These are phyloP conservation scores for Agarophyton chilense DNA, from an alignment of 23 red algal genomes.

Conservation along the genomic window DNA sequence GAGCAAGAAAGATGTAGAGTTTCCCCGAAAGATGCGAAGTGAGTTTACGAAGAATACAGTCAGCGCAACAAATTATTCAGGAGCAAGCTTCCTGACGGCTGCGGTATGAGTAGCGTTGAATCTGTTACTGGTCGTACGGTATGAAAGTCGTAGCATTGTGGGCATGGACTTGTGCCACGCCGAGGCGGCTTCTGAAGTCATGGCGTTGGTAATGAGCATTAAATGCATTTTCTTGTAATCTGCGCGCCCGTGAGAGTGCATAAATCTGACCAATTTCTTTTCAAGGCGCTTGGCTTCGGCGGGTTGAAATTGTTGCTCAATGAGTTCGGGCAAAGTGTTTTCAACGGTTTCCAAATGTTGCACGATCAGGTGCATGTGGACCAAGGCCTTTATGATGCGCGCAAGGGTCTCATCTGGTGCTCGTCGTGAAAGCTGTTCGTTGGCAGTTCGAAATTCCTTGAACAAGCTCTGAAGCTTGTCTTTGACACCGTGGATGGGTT, in stretches of 20 bases:
- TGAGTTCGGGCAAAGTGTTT: constrained; percentile 29
- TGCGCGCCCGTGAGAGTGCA: constrained; percentile 20
- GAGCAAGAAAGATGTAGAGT: background rate
- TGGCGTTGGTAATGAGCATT: constrained; percentile 42
- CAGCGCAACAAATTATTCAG: constrained; percentile 11
- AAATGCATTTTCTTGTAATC: constrained; percentile 61
- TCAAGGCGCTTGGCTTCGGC: constrained; percentile 30
- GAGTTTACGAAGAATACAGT: background rate
- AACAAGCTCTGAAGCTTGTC: constrained; percentile 18
- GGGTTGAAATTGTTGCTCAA: constrained; percentile 28
- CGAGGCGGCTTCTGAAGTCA: constrained; percentile 46
- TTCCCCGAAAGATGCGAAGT: background rate
- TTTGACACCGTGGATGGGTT: background rate
- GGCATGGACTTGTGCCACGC: constrained; percentile 45
- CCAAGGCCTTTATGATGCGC: constrained; percentile 59
- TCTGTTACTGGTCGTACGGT: constrained; percentile 17
- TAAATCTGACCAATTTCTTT: constrained; percentile 53
- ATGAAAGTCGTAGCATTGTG: constrained; percentile 47
- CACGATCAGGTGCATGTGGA: constrained; percentile 43
- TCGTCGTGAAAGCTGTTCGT: constrained; percentile 47
- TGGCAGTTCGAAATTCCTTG: constrained; percentile 28
- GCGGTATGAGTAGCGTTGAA: constrained; percentile 25
- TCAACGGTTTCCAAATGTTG: constrained; percentile 45
- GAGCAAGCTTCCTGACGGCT: constrained; percentile 35
- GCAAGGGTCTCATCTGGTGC: constrained; percentile 65